Base-by-base conservation (phyloP, 1,284 basidiomycete species). In the Leccinum proliferum region DNA sequence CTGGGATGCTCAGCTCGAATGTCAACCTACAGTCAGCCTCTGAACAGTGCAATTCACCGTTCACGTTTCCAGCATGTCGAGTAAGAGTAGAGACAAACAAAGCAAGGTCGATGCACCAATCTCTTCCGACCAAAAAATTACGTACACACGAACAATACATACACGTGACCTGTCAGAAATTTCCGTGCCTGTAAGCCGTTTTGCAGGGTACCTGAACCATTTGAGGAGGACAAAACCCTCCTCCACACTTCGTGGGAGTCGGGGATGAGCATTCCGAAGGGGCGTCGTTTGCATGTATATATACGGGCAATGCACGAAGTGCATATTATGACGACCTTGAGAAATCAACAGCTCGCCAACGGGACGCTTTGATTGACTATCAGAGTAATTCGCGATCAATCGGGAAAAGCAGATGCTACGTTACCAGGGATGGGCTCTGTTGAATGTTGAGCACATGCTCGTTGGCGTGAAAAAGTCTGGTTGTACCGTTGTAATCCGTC, bases 361-460 rank as follows among this genome's bases (percentile, higher is more conserved):
- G 0, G 92, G 86, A 0, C 92, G 29, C 29, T 29, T 29, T 29
- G 3, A 29, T 29, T 11, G 4, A 15, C 52, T 15, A 64, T 69
- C 39, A 68, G 57, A 18, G 41, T 41, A 35, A 53, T 53, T 29
- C 11, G 5, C 1, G 18, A 43, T 7, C 4, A 11, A 35, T 52
- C 57, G 15, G 39, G 35, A 55, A 62, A 29, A 43, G 10, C 12
- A 55, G 34, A 58, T 32, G 70, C 80, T 66, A 85, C 83, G 66
- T 94, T 92, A 58, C 81, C 84, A 0, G 90, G 90, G 65, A 92
- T 87, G 18, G 92, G 84, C 15, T 85, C 83, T 79, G 64, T 25
- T 43, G 15, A 43, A 12, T 10, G 14, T 53, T 61, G 43, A 67
- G 46, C 60, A 14, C 56, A 48, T 21, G 55, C 46, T 55, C 46